Evolutionary conservation across 2,329 filamentous ascomycete genomes (phyloP).

Genomic region (Neocucurbitaria cava): DNA sequence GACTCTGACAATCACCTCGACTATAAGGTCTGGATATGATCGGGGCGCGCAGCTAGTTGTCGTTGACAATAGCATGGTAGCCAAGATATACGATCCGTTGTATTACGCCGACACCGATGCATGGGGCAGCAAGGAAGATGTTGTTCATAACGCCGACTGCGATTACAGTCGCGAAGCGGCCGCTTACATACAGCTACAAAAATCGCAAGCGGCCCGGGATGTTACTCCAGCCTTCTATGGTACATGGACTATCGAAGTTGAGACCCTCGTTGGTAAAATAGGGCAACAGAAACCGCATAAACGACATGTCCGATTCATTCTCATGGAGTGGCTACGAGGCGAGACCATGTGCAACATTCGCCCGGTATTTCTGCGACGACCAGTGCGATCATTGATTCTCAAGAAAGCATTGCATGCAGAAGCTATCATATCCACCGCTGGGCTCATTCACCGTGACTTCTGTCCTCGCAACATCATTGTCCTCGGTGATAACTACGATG

Average conservation of each 20-base stretch:
- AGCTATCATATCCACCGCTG: not conserved
- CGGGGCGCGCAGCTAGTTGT: not conserved
- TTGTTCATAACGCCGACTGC: not conserved
- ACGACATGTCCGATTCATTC: not conserved
- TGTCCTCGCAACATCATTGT: conserved; percentile 16
- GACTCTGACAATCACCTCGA: not conserved
- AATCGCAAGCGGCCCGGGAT: not conserved
- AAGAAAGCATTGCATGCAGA: conserved; percentile 2
- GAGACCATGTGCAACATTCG: not conserved
- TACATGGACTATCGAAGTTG: not conserved
- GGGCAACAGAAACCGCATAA: not conserved
- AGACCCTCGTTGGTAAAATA: not conserved
- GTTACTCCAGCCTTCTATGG: not conserved
- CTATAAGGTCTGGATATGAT: not conserved
- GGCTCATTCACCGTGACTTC: conserved; percentile 5
- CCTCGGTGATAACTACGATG: not conserved
- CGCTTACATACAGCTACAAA: not conserved
- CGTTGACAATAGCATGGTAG: not conserved
- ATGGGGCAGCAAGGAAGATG: not conserved
- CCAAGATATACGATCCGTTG: conserved; percentile 7
- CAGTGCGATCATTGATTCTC: not conserved
- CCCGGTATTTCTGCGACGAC: not conserved
- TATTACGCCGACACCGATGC: not conserved
- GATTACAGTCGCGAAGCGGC: conserved; percentile 1
- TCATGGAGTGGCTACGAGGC: conserved; percentile 1